Conservation (phyloP, 2,329 filamentous ascomycete species). For the Rutstroemia sp. region DNA sequence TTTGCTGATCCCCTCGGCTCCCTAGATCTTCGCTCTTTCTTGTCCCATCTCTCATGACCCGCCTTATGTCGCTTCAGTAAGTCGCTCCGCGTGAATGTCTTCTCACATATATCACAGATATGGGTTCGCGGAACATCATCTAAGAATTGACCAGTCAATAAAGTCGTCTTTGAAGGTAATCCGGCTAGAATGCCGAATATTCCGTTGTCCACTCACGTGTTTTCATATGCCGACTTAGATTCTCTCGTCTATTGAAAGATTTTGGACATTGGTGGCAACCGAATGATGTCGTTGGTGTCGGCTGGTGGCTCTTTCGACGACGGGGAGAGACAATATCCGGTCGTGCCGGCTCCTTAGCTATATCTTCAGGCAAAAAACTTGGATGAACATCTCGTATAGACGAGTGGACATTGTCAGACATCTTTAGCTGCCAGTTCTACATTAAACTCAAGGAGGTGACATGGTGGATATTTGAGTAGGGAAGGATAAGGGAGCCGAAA, state of each 20-base stretch:
- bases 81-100: slow-evolving; percentile 23
- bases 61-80: slow-evolving; percentile 21
- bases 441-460: neutral
- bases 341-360: neutral
- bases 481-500: neutral
- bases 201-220: slow-evolving; percentile 13
- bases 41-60: slow-evolving; percentile 21
- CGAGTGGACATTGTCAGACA: neutral
- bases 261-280: slow-evolving; percentile 17
- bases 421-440: neutral
- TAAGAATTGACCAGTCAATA: slow-evolving; percentile 7
- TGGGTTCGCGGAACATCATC: slow-evolving; percentile 16
- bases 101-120: slow-evolving; percentile 20
- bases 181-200: neutral
- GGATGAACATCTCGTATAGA: neutral
- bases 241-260: slow-evolving; percentile 21
- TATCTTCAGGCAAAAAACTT: neutral
- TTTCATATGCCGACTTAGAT: slow-evolving; percentile 22
- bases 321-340: neutral
- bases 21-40: slow-evolving; percentile 4
- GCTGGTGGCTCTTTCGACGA: neutral
- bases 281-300: slow-evolving; percentile 3
- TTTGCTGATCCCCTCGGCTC: slow-evolving; percentile 8
- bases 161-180: neutral
- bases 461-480: neutral